Base-by-base conservation (phyloP, 352 stramenopile species). In the Phytophthora crassamura region DNA sequence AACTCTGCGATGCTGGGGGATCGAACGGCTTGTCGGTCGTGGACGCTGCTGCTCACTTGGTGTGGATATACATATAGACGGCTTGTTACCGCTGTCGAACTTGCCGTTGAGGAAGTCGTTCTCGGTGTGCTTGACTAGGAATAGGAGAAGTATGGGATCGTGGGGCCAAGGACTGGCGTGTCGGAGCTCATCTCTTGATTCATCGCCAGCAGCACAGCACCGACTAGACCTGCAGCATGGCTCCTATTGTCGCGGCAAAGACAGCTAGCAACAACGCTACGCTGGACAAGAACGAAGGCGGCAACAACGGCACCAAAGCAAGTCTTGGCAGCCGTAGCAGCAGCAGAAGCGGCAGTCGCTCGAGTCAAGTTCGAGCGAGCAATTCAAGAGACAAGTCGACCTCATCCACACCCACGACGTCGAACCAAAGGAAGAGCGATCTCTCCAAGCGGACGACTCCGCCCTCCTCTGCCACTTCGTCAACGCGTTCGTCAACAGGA, bases 1-100 rank as follows among this genome's bases (percentile, higher is more conserved):
- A 22, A 30, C 25, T 30, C 40, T 28, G 43, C 42, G 34, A 32
- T 43, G 12, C 33, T 30, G 42, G n/a, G 10, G 35, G 33, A 48
- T 40, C 39, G 45, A 49, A 46, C 41, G 41, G 50, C 22, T 20
- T 51, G 22, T 39, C 41, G 52, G 49, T 30, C 38, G 33, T 52
- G 36, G 47, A 60, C 22, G 18, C n/a, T 15, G 18, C 34, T 62
- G 16, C 55, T 38, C 59, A 35, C 49, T 36, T 45, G 7, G 53
- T 62, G 42, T 64, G 55, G 47, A 50, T 68, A 54, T 56, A 71
- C 62, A 53, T 68, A 64, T 72, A 64, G 63, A 61, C 39, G 42
- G 50, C 49, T 54, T 72, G 40, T 28, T 55, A 28, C 46, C 16
- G 39, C 33, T 59, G 59, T 51, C 7, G 36, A 51, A 15, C 41